Conservation (phyloP, 371 early-diverging fungal genomes). For the Basidiobolus meristosporus region DNA sequence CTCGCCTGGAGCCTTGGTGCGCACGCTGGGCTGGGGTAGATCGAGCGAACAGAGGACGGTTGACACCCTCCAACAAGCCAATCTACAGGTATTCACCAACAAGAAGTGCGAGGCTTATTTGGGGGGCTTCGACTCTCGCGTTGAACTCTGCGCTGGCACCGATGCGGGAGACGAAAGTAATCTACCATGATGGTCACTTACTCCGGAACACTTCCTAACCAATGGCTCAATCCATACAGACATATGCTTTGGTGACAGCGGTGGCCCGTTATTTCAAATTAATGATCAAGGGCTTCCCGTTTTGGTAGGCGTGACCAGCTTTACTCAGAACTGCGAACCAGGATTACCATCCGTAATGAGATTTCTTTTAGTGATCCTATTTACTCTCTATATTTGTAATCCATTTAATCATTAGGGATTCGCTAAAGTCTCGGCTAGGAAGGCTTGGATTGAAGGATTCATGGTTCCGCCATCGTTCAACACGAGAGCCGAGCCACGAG, state of each 20-base stretch:
- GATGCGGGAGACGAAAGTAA: neutral
- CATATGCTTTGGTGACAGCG: constrained; percentile 2
- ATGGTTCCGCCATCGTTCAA: too few species aligned
- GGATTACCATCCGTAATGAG: too few species aligned
- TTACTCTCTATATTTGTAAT: too few species aligned
- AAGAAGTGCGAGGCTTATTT: neutral
- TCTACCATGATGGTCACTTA: too few species aligned
- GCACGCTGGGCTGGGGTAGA: constrained; percentile 1
- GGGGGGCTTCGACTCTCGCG: neutral
- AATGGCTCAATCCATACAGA: neutral
- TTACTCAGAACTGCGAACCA: too few species aligned
- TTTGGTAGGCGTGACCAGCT: constrained; percentile 1
- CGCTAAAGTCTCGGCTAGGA: too few species aligned
- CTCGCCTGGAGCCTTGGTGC: neutral
- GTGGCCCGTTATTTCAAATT: constrained; percentile 1
- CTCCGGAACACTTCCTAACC: too few species aligned
- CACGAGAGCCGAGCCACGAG: too few species aligned
- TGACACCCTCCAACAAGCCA: neutral
- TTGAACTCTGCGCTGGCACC: constrained; percentile 1
- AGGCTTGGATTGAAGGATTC: too few species aligned
- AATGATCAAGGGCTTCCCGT: neutral
- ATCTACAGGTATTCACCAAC: neutral
- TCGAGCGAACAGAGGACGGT: neutral
- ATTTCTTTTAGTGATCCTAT: too few species aligned
- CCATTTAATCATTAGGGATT: too few species aligned